Base-by-base conservation (phyloP, 2,329 filamentous ascomycete genomes). In the Gnomoniopsis sp. region DNA sequence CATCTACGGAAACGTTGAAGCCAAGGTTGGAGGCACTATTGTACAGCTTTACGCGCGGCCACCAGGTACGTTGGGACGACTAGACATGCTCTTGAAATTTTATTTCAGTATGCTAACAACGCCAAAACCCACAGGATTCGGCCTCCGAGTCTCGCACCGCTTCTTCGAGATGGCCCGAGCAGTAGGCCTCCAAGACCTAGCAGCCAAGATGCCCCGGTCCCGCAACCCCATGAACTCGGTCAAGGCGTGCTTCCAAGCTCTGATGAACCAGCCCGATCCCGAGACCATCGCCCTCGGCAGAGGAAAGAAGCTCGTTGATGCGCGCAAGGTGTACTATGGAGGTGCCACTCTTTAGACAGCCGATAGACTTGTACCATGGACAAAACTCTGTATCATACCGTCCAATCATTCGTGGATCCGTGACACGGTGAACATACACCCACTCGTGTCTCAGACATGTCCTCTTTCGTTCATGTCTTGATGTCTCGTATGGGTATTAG, bases 221-320 rank as follows among this genome's bases (percentile, higher is more conserved):
- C 86, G 93, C 69, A 98, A 96, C 80, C 91, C 92, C 66, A 96
- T 98, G 92, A 99, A 99, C 79, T 91, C 93, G 19, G 89, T 96
- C 76, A 97, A 97, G 79, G 95, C 95, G 15, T 84, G 91, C 44
- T 90, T 90, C 75, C 74, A 93, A 73, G 93, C 93, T 6, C 79
- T 99, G 63, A 84, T 85, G 73, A 89, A 81, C 77, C 95, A 99
- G 78, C 85, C 85, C 62, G 81, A 96, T 70, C 95, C 95, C 33
- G 91, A 98, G 72, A 87, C 93, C 70, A 88, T 99, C 70, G 95
- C 95, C 58, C 83, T 90, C 52, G 93, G 91, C 54, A 80, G 93
- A 64, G 93, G 95, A 62, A 93, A 90, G 84, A 99, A 99, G 83
- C 73, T 99, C 70, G 92, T 99, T 36, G 95, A 99, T 78, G 91